Base-by-base conservation (phyloP, 805 yeast species). In the Myxozyma geophila region DNA sequence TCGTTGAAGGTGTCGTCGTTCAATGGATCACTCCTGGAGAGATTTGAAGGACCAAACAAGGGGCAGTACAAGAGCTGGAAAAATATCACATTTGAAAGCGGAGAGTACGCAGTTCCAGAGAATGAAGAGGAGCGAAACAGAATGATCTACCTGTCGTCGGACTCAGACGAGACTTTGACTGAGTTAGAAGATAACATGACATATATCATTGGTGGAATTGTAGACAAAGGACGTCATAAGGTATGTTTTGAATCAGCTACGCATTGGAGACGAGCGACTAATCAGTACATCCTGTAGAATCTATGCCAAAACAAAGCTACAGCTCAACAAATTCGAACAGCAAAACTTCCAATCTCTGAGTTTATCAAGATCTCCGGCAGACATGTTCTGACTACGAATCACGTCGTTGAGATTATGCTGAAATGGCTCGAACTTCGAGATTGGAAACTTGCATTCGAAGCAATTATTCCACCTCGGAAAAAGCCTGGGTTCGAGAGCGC, bases 121-220 rank as follows among this genome's bases (percentile, higher is more conserved):
- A 43, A 49, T 7, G 64, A 63, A 17, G 64, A 50, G 37, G 51
- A 48, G 40, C 57, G 58, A 4, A 44, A 17, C 13, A 58, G 41
- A 21, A 43, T 79, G 47, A 82, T 90, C 0, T 93, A 95, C 71
- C 77, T 93, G 43, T 87, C 96, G 0, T 96, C 98, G 0, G 99
- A 93, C 71, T 87, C 97, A 0, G 89, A 87, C 8, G 88, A 87
- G 7, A 84, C 80, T 23, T 71, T 95, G 41, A 84, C 82, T 10
- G 83, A 79, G 33, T 78, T 93, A 59, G 85, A 87, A 65, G 84
- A 85, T 5, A 89, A 87, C 2, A 79, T 81, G 73, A 89, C 96
- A 0, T 93, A 93, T 70, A 85, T 93, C 49, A 86, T 93, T 55
- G 99, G 99, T 9, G 99, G 98, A 0, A 93, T 93, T 61, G 98